Evolutionary conservation across 2,329 filamentous ascomycete genomes (phyloP), one percentile per base, ranked within the genome.

Genomic region (Fusarium sp.): DNA sequence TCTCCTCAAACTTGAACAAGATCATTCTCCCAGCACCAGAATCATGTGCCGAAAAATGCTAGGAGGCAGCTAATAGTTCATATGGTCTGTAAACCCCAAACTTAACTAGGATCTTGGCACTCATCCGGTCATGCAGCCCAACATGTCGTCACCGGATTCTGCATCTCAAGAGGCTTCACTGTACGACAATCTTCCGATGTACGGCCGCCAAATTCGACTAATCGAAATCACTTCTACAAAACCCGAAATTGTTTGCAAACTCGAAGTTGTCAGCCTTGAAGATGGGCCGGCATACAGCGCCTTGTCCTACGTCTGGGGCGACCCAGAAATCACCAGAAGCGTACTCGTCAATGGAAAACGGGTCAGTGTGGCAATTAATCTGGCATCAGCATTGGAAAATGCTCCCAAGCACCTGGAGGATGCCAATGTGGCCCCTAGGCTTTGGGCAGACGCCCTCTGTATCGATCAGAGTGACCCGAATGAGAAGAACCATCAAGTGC

Each of bases 241-340:
- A 3, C 68, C 64, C 30, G 20, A 56, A 9, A 64, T 70, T 6
- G 18, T 32, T 14, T 70, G 68, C 45, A 32, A 30, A 2, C 58
- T 70, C 4, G 4, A 41, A 8, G 54, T 70, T 6, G 32, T 34
- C 6, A 41, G 58, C 2, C n/a, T 70, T 2, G 5, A 32, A 4
- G 27, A 41, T 20, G 34, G 5, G 7, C 23, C 11, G 5, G 11
- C 35, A 18, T 70, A 45, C 37, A 58, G 57, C n/a, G 66, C 66
- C 9, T 18, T 68, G n/a, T 68, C 66, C 20, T 68, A 68, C 16
- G 61, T 54, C 20, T 65, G 66, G 61, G 66, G 66, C 5, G 43
- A 68, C n/a, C 54, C 61, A 0, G 5, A 2, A 11, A 16, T 35
- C 11, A 68, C 66, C 11, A 25, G 30, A 25, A 20, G 8, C 4